These are phyloP conservation scores for Aureobasidium vineae DNA, from an alignment of 2,329 filamentous ascomycete genomes.

Conservation along the genomic window DNA sequence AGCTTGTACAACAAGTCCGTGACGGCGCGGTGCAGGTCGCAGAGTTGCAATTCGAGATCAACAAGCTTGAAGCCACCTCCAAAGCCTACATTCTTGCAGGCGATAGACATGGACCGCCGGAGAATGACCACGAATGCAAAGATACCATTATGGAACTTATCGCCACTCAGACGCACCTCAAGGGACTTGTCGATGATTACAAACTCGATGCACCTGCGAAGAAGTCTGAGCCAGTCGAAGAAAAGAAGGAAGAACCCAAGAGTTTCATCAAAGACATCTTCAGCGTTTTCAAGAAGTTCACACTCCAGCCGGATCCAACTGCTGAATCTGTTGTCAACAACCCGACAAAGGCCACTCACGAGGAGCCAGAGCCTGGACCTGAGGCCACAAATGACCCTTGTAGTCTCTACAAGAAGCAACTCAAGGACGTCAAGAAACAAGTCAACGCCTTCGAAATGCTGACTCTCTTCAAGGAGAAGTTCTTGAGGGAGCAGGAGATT, in stretches of 20 bases:
- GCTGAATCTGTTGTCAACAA: neutral
- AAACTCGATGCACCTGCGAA: neutral
- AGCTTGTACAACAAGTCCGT: neutral
- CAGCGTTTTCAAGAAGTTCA: neutral
- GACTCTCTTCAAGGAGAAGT: constrained; percentile 1
- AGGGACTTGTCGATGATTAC: neutral
- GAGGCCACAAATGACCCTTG: neutral
- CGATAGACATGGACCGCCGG: neutral
- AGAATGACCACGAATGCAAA: constrained; percentile 4
- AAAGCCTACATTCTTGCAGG: neutral
- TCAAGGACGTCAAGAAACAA: constrained; percentile 7
- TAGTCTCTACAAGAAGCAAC: constrained; percentile 9
- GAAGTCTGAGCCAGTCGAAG: neutral
- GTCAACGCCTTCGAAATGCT: constrained; percentile 7
- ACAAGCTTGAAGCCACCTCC: neutral
- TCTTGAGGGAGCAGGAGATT: neutral
- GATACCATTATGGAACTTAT: constrained; percentile 10
- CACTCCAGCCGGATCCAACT: neutral
- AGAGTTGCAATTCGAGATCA: neutral
- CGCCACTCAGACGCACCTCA: constrained; percentile 5
- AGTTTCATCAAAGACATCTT: neutral
- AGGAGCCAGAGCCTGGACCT: neutral
- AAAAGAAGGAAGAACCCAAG: neutral
- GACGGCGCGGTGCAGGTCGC: neutral
- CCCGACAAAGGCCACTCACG: neutral